A percentile compares a stretch with the other conserved stretches of the same genome.
Evolutionary conservation across 2,329 filamentous ascomycete species (phyloP).

Genomic region (Aspergillus sp.): DNA sequence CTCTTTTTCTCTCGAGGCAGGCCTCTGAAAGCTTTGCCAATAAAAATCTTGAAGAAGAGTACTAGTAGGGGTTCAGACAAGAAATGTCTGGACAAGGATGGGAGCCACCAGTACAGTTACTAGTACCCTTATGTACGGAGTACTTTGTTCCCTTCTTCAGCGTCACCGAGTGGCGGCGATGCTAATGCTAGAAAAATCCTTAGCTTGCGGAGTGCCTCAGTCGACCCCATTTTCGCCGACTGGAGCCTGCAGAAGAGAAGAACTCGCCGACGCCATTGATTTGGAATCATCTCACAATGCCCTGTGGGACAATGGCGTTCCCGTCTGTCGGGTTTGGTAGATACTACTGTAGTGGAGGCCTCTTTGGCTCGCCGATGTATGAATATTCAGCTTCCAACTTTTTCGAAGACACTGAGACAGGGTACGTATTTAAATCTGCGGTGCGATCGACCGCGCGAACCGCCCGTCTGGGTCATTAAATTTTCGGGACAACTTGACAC

Average conservation of each 20-base stretch:
- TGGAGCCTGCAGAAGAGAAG: conserved; percentile 20
- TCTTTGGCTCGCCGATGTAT: background rate
- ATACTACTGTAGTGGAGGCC: background rate
- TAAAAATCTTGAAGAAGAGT: background rate
- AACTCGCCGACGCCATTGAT: conserved; percentile 18
- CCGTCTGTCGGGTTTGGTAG: background rate
- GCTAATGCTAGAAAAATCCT: conserved; percentile 9
- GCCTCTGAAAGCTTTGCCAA: background rate
- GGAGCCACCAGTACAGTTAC: background rate
- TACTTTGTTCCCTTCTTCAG: background rate
- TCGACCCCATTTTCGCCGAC: conserved; percentile 14
- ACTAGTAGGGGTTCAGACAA: background rate
- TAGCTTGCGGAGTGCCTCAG: background rate
- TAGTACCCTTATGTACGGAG: background rate
- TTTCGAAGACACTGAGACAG: background rate
- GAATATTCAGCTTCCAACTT: background rate
- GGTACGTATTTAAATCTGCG: background rate
- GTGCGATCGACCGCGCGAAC: conserved; percentile 20
- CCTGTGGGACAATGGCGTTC: background rate
- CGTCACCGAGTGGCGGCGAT: background rate
- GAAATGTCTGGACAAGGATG: background rate
- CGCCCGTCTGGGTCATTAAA: conserved; percentile 13
- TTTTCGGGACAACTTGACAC: conserved; percentile 15
- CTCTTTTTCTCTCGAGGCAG: background rate
- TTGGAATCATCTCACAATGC: conserved; percentile 2